phyloP scores from a whole-genome alignment of 1,284 basidiomycete genomes.

The Clitocybe nebularis region DNA sequence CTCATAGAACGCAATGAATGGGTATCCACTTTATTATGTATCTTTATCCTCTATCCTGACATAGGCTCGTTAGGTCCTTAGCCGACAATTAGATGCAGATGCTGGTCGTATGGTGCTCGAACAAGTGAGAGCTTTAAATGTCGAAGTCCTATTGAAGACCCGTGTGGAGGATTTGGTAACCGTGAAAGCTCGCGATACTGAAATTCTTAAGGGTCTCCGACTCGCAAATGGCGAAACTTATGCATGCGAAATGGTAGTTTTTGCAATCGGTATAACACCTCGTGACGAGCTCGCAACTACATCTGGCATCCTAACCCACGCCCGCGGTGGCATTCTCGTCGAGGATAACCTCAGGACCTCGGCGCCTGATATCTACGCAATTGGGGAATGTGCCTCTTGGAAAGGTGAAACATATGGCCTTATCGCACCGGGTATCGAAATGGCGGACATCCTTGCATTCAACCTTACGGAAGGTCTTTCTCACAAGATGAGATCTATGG shows the following conservation, averaged over 20 bases:
- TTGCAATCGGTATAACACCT: constrained; percentile 67
- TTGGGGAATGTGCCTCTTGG: constrained; percentile 77
- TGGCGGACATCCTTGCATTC: constrained; percentile 75
- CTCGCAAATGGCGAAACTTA: constrained; percentile 42
- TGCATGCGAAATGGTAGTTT: constrained; percentile 53
- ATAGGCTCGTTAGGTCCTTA: constrained; percentile 59
- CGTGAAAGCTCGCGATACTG: constrained; percentile 31
- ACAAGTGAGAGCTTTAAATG: constrained; percentile 65
- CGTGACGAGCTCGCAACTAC: constrained; percentile 62
- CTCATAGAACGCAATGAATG: constrained; percentile 48
- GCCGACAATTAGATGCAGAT: constrained; percentile 67
- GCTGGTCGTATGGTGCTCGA: constrained; percentile 69
- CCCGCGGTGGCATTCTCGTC: constrained; percentile 57
- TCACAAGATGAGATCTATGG: constrained; percentile 42
- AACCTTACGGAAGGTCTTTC: constrained; percentile 56
- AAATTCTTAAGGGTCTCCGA: constrained; percentile 44
- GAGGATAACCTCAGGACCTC: constrained; percentile 57
- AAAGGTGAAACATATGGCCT: constrained; percentile 65
- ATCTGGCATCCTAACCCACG: constrained; percentile 46
- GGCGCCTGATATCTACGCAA: constrained; percentile 60
- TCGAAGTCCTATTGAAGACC: constrained; percentile 52
- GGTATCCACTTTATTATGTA: neutral
- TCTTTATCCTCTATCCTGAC: constrained; percentile 12
- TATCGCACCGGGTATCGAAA: constrained; percentile 71
- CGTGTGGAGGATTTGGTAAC: constrained; percentile 16